Evolutionary conservation across 1,284 basidiomycete genomes (phyloP).

Genomic region (Cryptococcus depauperatus): DNA sequence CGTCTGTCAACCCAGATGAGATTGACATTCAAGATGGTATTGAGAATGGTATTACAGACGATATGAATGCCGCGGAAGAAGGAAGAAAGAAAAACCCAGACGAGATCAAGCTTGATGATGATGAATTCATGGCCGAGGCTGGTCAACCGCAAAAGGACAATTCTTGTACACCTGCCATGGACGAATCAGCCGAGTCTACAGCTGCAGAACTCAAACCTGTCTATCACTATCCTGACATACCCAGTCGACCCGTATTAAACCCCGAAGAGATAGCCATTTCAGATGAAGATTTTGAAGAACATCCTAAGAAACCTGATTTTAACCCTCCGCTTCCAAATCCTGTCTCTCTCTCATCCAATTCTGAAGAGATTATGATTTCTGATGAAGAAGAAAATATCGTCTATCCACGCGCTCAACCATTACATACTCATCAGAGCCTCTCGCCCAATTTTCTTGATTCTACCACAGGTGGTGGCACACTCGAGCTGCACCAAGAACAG

Average conservation of each 20-base stretch:
- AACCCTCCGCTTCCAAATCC: neutral
- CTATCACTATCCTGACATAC: neutral
- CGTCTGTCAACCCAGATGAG: conserved; percentile 58
- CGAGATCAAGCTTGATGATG: conserved; percentile 55
- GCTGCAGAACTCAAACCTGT: neutral
- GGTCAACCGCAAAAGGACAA: neutral
- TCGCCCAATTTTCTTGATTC: neutral
- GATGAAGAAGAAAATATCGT: no score
- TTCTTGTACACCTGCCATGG: neutral
- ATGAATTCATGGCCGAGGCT: conserved; percentile 12
- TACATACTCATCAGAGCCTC: neutral
- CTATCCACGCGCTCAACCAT: neutral
- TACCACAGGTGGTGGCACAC: neutral
- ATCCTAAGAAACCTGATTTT: neutral
- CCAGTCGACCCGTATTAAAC: conserved; percentile 43
- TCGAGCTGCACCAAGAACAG: conserved; percentile 5
- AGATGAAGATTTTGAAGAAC: conserved; percentile 15
- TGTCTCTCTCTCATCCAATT: conserved; percentile 52
- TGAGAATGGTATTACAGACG: neutral
- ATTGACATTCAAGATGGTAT: conserved; percentile 53
- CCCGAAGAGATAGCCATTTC: conserved; percentile 63
- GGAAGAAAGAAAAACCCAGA: conserved; percentile 47
- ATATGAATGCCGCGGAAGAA: neutral
- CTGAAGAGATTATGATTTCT: conserved; percentile 35
- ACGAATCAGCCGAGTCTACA: neutral